These are phyloP conservation scores for Aspergillus intermedius DNA, from an alignment of 2,329 filamentous ascomycete species.

Conservation along the genomic window DNA sequence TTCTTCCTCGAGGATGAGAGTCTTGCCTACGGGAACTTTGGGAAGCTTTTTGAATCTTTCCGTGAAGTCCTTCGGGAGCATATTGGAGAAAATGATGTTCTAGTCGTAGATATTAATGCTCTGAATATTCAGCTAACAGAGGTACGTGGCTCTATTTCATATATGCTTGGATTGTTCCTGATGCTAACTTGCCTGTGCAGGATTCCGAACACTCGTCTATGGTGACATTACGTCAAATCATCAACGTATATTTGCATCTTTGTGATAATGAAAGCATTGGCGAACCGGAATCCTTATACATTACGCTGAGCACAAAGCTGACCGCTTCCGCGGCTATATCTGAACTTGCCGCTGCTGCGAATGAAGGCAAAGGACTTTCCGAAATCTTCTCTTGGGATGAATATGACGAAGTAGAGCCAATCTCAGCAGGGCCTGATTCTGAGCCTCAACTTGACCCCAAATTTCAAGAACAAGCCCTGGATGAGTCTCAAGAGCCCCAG, in stretches of 20 bases:
- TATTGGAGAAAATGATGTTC: constrained; percentile 51
- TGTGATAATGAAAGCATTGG: constrained; percentile 53
- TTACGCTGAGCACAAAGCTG: constrained; percentile 49
- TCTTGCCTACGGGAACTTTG: constrained; percentile 48
- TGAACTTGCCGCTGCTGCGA: constrained; percentile 47
- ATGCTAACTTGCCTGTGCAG: constrained; percentile 33
- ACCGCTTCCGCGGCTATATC: constrained; percentile 49
- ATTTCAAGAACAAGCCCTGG: constrained; percentile 8
- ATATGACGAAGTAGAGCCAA: constrained; percentile 44
- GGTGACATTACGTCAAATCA: constrained; percentile 50
- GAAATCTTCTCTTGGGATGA: constrained; percentile 41
- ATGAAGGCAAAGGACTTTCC: constrained; percentile 53
- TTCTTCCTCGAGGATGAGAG: constrained; percentile 53
- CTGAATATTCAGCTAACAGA: constrained; percentile 53
- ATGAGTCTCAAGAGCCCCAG: constrained; percentile 13
- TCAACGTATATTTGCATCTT: constrained; percentile 54
- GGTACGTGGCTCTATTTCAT: constrained; percentile 37
- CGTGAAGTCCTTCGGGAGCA: constrained; percentile 50
- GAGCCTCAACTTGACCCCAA: constrained; percentile 6
- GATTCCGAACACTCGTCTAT: constrained; percentile 44
- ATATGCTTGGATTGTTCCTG: constrained; percentile 1
- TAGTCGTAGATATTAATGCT: constrained; percentile 50
- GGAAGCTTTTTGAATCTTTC: constrained; percentile 51
- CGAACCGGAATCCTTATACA: constrained; percentile 51
- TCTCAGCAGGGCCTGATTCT: constrained; percentile 10